Percentiles rank a stretch among this genome's conserved stretches.
Conservation (phyloP, 1,284 basidiomycete genomes). For the Mycena citricolor region DNA sequence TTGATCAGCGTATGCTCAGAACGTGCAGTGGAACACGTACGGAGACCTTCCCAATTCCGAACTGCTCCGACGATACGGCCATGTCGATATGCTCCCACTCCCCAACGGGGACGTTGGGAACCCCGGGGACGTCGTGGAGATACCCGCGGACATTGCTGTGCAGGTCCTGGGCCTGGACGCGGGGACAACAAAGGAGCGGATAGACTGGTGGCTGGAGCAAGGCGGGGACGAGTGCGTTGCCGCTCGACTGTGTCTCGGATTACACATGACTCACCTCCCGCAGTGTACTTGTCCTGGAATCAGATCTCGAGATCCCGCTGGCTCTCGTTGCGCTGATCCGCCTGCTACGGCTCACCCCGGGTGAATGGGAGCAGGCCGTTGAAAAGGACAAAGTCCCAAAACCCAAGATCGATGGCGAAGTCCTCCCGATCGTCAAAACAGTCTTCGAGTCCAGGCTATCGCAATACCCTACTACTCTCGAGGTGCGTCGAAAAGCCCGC, state of each 20-base stretch:
- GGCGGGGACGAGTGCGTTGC: conserved; percentile 84
- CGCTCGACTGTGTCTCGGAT: no score
- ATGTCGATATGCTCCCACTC: conserved; percentile 79
- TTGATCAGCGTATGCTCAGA: conserved; percentile 1
- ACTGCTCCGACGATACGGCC: conserved; percentile 89
- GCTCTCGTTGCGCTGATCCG: conserved; percentile 72
- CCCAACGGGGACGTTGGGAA: conserved; percentile 59
- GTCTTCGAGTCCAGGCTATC: conserved; percentile 52
- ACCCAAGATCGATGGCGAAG: conserved; percentile 54
- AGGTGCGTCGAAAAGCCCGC: conserved; percentile 42
- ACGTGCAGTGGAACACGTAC: conserved; percentile 92
- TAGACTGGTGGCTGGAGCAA: conserved; percentile 91
- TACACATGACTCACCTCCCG: no score
- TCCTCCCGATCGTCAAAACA: conserved; percentile 45
- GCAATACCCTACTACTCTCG: conserved; percentile 58
- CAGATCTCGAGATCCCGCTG: conserved; percentile 56
- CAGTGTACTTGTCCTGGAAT: conserved; percentile 65
- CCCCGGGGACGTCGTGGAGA: conserved; percentile 84
- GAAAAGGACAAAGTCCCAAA: conserved; percentile 81
- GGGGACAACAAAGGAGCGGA: conserved; percentile 50
- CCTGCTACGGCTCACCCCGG: conserved; percentile 58
- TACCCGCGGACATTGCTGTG: conserved; percentile 80
- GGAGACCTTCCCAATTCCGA: conserved; percentile 95
- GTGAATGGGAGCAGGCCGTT: conserved; percentile 66
- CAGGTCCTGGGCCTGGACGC: conserved; percentile 38